Evolutionary conservation across 257 asterid species (phyloP).

Genomic region (Primulina eburnea): DNA sequence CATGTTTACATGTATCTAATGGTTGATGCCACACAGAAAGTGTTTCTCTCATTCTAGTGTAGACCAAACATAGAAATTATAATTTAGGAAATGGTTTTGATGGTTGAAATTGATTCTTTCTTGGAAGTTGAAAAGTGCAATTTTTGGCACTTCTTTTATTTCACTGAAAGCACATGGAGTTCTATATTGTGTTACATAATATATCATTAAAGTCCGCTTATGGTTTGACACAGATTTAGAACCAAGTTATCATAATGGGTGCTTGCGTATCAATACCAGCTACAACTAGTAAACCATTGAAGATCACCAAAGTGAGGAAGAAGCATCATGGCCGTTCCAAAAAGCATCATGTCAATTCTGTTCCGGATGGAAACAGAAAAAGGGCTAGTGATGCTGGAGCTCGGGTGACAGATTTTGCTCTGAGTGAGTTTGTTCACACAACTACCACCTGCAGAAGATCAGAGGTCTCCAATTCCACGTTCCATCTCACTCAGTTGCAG

Average conservation of each 20-base stretch:
- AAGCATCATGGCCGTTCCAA: conserved; percentile 38
- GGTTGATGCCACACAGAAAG: neutral
- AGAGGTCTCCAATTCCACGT: conserved; percentile 59
- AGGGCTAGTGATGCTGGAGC: conserved; percentile 45
- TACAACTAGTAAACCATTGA: conserved; percentile 30
- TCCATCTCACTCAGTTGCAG: conserved; percentile 78
- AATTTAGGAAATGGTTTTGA: neutral
- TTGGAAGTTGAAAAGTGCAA: conserved; percentile 5
- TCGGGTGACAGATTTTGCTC: conserved; percentile 52
- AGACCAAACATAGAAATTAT: neutral
- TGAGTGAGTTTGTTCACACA: conserved; percentile 66
- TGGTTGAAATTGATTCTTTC: neutral
- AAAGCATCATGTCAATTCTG: conserved; percentile 35
- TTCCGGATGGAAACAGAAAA: conserved; percentile 38
- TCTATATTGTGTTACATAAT: neutral
- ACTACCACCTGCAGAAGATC: conserved; percentile 68
- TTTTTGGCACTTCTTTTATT: neutral
- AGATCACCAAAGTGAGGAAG: conserved; percentile 32
- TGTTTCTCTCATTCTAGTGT: neutral
- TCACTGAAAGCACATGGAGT: neutral
- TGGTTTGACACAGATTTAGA: conserved; percentile 24
- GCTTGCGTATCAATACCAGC: conserved; percentile 65
- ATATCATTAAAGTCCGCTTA: neutral
- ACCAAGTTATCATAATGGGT: conserved; percentile 51
- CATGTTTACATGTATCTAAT: neutral